These are phyloP conservation scores for Volvariella surrecta DNA, from an alignment of 1,284 basidiomycete genomes.

Conservation along the genomic window DNA sequence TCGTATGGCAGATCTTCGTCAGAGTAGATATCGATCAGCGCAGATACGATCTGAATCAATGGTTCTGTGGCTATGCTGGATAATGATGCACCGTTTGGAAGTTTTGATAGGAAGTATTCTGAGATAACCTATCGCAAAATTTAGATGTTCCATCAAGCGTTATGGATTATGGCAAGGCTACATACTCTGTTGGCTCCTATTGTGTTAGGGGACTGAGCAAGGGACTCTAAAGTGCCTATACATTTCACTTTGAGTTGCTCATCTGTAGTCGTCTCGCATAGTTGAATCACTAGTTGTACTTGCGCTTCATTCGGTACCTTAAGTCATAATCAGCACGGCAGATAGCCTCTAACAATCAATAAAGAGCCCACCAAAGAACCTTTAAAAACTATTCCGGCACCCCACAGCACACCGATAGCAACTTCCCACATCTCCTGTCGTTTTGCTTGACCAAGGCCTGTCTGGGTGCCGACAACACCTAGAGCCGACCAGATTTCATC, in stretches of 20 bases:
- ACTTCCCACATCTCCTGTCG: slow-evolving; percentile 65
- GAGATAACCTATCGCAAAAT: slow-evolving; percentile 63
- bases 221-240: slow-evolving; percentile 74
- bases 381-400: slow-evolving; percentile 61
- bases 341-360: neutral
- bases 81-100: slow-evolving; percentile 30
- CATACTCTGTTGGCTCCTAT: slow-evolving; percentile 66
- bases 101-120: slow-evolving; percentile 53
- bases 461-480: slow-evolving; percentile 49
- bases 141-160: slow-evolving; percentile 3
- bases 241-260: slow-evolving; percentile 60
- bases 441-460: slow-evolving; percentile 53
- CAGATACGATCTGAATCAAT: slow-evolving; percentile 76
- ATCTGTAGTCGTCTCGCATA: slow-evolving; percentile 49
- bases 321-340: neutral
- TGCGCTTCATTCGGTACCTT: slow-evolving; percentile 51
- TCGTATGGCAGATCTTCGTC: slow-evolving; percentile 86
- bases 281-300: slow-evolving; percentile 56
- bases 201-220: slow-evolving; percentile 62
- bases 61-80: slow-evolving; percentile 55
- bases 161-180: too few relatives aligned
- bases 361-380: slow-evolving; percentile 42
- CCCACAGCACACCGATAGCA: slow-evolving; percentile 76
- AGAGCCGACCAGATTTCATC: slow-evolving; percentile 49
- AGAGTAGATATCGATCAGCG: slow-evolving; percentile 90